phyloP scores from a whole-genome alignment of 106 monocot species.

The Dioscorea dumetorum region DNA sequence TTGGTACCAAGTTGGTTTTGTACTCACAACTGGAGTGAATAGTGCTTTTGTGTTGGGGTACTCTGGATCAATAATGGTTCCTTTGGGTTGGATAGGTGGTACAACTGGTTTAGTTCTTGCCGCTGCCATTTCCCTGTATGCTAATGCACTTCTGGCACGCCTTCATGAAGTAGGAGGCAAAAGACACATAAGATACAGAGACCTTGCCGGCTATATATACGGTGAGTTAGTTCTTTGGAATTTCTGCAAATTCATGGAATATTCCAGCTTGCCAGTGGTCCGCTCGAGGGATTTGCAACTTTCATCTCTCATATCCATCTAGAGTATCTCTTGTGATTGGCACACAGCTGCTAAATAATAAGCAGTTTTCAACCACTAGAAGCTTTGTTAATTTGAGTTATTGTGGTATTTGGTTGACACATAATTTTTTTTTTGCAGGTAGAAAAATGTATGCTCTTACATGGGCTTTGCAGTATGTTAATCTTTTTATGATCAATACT shows the following conservation, averaged over 20 bases:
- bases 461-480: slow-evolving; percentile 88
- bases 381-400: too few relatives aligned
- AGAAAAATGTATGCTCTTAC: slow-evolving; percentile 78
- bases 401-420: too few relatives aligned
- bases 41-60: slow-evolving; percentile 96
- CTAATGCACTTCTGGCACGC: slow-evolving; percentile 73
- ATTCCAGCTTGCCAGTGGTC: not conserved
- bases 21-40: slow-evolving; percentile 81
- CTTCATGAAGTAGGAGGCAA: slow-evolving; percentile 91
- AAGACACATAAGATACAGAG: slow-evolving; percentile 93
- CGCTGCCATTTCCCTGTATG: slow-evolving; percentile 84
- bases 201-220: slow-evolving; percentile 93
- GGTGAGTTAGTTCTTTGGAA: slow-evolving; percentile 25
- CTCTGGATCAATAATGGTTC: slow-evolving; percentile 85
- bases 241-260: not conserved
- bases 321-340: too few relatives aligned
- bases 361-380: slow-evolving; percentile 2
- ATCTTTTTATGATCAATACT: slow-evolving; percentile 95
- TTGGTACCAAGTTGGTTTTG: slow-evolving; percentile 92
- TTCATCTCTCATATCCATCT: not conserved
- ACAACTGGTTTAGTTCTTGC: slow-evolving; percentile 73
- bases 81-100: slow-evolving; percentile 82
- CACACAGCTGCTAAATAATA: not conserved
- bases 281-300: not conserved
- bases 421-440: slow-evolving; percentile 23